A percentile compares a stretch with the other conserved stretches of the same genome.
These are phyloP conservation scores for Talaromyces sp. DNA, from an alignment of 2,329 filamentous ascomycete species.

Conservation along the genomic window DNA sequence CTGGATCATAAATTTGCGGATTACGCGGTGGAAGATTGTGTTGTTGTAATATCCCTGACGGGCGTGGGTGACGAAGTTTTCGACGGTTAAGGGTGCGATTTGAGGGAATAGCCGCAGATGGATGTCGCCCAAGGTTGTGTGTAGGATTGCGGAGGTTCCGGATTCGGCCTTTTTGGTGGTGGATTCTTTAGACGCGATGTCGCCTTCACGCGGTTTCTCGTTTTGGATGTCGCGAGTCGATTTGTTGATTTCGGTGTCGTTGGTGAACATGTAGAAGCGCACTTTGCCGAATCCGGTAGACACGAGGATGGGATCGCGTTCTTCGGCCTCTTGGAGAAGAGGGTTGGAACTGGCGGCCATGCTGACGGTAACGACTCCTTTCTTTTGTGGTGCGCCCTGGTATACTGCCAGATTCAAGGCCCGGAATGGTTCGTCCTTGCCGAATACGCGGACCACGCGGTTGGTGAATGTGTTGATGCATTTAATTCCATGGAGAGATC, in stretches of 20 bases:
- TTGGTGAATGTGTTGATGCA: constrained; percentile 96
- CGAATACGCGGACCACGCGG: constrained; percentile 83
- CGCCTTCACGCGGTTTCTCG: constrained; percentile 73
- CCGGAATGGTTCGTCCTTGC: constrained; percentile 82
- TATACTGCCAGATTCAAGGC: constrained; percentile 81
- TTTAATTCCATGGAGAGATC: constrained; percentile 87
- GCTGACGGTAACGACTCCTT: constrained; percentile 85
- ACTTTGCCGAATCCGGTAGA: constrained; percentile 80
- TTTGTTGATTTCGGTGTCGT: constrained; percentile 78
- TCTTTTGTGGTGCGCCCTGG: constrained; percentile 92
- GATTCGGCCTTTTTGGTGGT: constrained; percentile 62
- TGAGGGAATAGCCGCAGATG: constrained; percentile 89
- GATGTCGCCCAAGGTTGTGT: constrained; percentile 93
- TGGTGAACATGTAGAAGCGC: constrained; percentile 97
- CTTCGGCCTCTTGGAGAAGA: constrained; percentile 85
- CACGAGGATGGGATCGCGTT: constrained; percentile 82
- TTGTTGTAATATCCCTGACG: constrained; percentile 94
- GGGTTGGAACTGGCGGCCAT: constrained; percentile 97
- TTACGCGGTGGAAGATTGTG: constrained; percentile 95
- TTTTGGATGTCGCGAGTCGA: constrained; percentile 89
- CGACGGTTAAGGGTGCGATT: constrained; percentile 87
- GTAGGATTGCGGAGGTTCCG: constrained; percentile 76
- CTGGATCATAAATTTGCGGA: constrained; percentile 97
- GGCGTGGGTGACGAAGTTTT: constrained; percentile 94
- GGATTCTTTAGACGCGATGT: constrained; percentile 37